These are phyloP conservation scores for Alternaria hordeiaustralica DNA, from an alignment of 2,329 filamentous ascomycete species.

Conservation along the genomic window DNA sequence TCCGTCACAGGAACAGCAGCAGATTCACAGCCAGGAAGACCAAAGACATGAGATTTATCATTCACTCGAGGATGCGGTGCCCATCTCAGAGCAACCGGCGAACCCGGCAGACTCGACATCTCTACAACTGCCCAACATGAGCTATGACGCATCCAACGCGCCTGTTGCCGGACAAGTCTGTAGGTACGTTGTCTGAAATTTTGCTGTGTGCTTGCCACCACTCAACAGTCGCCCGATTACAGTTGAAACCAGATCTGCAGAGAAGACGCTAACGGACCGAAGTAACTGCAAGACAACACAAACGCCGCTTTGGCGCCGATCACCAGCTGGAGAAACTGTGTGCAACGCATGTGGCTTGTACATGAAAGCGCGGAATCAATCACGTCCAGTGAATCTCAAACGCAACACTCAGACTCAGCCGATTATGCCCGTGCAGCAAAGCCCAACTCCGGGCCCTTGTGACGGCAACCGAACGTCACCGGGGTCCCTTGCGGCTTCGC, in stretches of 20 bases:
- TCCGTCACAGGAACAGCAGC: conserved; percentile 25
- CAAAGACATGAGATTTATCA: conserved; percentile 46
- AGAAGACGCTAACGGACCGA: conserved; percentile 23
- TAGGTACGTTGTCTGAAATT: conserved; percentile 62
- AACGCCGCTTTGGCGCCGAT: conserved; percentile 93
- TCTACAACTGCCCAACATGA: conserved; percentile 23
- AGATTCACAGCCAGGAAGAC: conserved; percentile 25
- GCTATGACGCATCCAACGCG: conserved; percentile 33
- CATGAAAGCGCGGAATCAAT: conserved; percentile 88
- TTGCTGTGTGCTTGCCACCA: not conserved
- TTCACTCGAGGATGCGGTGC: conserved; percentile 49
- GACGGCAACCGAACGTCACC: conserved; percentile 51
- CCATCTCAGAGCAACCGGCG: conserved; percentile 31
- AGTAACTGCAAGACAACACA: conserved; percentile 96
- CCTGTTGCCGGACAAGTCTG: conserved; percentile 69
- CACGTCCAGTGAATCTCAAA: conserved; percentile 88
- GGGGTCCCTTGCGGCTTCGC: conserved; percentile 46
- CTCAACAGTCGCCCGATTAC: conserved; percentile 1
- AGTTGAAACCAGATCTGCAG: conserved; percentile 8
- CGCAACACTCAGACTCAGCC: conserved; percentile 63
- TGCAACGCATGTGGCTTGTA: conserved; percentile 98
- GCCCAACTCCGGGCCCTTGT: conserved; percentile 48
- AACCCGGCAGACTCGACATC: conserved; percentile 31
- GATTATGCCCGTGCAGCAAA: conserved; percentile 43
- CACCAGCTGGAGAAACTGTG: conserved; percentile 90